A percentile compares a stretch with the other conserved stretches of the same genome.
These are phyloP conservation scores for Cupressus sempervirens DNA, from an alignment of 75 land plant genomes.

Conservation along the genomic window DNA sequence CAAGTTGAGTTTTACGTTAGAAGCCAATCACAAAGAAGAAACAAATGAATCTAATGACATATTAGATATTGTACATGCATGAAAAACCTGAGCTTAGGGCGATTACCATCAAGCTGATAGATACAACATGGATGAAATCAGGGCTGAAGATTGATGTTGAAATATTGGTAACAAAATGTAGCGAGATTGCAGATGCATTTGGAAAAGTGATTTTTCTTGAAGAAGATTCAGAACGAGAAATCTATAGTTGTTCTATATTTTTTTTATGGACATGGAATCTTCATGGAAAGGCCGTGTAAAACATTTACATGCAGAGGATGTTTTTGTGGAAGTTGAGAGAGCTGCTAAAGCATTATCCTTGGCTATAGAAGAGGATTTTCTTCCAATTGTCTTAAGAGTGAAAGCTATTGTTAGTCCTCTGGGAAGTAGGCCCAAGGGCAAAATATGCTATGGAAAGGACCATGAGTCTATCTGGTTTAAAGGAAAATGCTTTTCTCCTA, in stretches of 20 bases:
- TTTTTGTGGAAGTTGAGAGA: slow-evolving; percentile 55
- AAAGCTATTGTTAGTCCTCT: slow-evolving; percentile 53
- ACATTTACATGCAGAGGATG: slow-evolving; percentile 66
- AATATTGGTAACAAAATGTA: too few species aligned
- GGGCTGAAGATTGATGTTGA: slow-evolving; percentile 62
- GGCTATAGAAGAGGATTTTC: slow-evolving; percentile 72
- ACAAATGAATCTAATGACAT: too few species aligned
- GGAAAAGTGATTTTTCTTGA: too few species aligned
- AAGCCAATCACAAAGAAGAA: too few species aligned
- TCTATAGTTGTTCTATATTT: too few species aligned
- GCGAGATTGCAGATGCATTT: too few species aligned
- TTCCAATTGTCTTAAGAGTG: slow-evolving; percentile 64
- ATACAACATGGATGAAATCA: slow-evolving; percentile 77
- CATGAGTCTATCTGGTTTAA: slow-evolving; percentile 89
- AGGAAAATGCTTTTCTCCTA: slow-evolving; percentile 73
- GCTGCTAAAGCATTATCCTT: slow-evolving; percentile 53
- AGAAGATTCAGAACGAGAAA: too few species aligned
- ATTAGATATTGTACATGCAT: slow-evolving; percentile 67
- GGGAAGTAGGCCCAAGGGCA: slow-evolving; percentile 68
- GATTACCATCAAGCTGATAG: slow-evolving; percentile 54
- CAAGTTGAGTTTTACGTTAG: too few species aligned
- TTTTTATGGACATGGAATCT: too few species aligned
- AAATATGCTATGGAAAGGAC: slow-evolving; percentile 68
- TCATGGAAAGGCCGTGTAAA: too few species aligned
- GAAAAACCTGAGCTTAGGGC: slow-evolving; percentile 42